Evolutionary conservation across 768 basidiomycete species (phyloP), one percentile per base, ranked within the genome.

Genomic region (Boletus vinaceobasis): DNA sequence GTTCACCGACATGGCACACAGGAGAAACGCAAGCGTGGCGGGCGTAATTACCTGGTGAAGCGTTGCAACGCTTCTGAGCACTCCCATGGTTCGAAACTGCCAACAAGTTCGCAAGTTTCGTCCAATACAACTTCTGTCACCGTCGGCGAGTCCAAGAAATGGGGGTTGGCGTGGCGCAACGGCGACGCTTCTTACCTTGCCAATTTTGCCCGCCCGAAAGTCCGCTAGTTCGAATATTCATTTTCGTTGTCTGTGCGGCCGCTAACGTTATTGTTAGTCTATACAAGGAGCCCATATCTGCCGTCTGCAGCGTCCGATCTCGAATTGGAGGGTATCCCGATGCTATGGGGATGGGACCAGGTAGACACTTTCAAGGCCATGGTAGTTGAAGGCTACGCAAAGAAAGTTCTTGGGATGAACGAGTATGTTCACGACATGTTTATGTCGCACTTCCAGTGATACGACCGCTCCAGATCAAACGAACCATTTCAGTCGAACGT

Each of bases 301-400:
- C 80, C 85, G 19, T 51, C 59, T n/a, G 59, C 63, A 1, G 72
- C 76, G 2, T 70, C 74, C 15, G 32, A 65, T 6, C 69, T 79
- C 49, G 85, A 83, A n/a, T 66, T 86, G 37, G 69, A 78, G 10
- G 83, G 73, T 58, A 74, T 81, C 43, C 82, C 88, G 40, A 89
- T 89, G 87, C 68, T 91, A 1, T 92, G 89, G 89, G 85, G 88
- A 56, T 60, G 66, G 7, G 75, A 78, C 29, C 77, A 87, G 50
- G 65, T 77, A 26, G 57, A 50, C 7, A 74, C 79, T 15, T 87
- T 88, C 67, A 60, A 74, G 53, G 65, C 65, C 2, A 54, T 72
- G 40, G 79, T 85, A 31, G 71, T 76, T 45, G 58, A 67, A 15
- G 83, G 82, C 37, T 83, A 86, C 62, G 80, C 85, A 36, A 70